Percentiles rank a stretch among this genome's conserved stretches.
Evolutionary conservation across 495 filamentous ascomycete genomes (phyloP).

Genomic region (Melanomma pulvis-pyrius): DNA sequence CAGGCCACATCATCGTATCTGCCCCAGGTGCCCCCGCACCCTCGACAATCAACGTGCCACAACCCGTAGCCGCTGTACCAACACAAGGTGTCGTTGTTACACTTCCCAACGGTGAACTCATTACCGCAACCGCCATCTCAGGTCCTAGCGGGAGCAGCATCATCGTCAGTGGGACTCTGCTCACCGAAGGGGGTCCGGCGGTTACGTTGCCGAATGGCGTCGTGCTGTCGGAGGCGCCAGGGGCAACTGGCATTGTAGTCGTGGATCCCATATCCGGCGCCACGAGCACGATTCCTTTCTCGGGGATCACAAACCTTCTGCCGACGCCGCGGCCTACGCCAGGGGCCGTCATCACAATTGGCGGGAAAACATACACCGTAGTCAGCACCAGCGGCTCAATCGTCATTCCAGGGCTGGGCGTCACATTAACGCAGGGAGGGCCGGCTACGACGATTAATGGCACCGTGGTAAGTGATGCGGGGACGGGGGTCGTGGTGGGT

Average conservation of each 20-base stretch:
- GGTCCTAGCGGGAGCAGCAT: conserved; percentile 6
- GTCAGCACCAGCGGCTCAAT: background rate
- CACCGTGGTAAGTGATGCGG: conserved; percentile 17
- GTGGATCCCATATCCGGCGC: conserved; percentile 9
- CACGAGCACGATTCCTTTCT: conserved; percentile 13
- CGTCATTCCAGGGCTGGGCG: conserved; percentile 3
- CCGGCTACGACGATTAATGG: conserved; percentile 21
- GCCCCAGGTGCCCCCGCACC: background rate
- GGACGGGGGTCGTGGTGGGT: conserved; percentile 22
- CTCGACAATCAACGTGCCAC: conserved; percentile 15
- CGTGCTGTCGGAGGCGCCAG: conserved; percentile 14
- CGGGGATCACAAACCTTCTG: background rate
- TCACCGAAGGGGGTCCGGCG: conserved; percentile 11
- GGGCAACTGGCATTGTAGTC: conserved; percentile 11
- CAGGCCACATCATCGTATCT: conserved; percentile 20
- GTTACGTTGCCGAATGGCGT: conserved; percentile 17
- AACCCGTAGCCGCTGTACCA: background rate
- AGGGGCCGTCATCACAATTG: conserved; percentile 12
- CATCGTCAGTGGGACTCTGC: conserved; percentile 9
- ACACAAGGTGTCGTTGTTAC: conserved; percentile 20
- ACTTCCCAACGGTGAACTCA: conserved; percentile 7
- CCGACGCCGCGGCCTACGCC: background rate
- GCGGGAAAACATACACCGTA: conserved; percentile 14
- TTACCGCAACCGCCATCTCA: conserved; percentile 15
- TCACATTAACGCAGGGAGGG: conserved; percentile 17